phyloP scores from a whole-genome alignment of 768 basidiomycete genomes.

The Fomitopsis serialis region DNA sequence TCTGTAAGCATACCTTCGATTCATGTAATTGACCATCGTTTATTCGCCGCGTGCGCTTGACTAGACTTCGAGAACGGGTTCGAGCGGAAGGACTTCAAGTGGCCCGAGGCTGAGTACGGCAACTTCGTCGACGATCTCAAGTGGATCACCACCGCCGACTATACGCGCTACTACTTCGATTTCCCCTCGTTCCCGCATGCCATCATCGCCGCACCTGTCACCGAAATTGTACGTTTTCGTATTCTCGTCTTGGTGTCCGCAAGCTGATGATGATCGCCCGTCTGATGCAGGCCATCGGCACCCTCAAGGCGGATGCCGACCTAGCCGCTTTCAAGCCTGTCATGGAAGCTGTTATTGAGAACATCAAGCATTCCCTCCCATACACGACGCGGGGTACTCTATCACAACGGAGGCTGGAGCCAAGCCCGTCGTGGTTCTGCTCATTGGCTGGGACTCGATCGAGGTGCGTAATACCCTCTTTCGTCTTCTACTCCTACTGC shows the following conservation, averaged over 20 bases:
- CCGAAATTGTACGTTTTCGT: neutral
- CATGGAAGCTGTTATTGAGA: neutral
- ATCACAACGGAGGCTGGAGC: neutral
- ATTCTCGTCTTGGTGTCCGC: neutral
- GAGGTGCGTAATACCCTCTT: too few relatives aligned
- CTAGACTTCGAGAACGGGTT: neutral
- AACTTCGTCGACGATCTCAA: neutral
- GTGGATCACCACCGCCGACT: neutral
- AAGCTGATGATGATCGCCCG: neutral
- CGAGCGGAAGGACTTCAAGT: neutral
- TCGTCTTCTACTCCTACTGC: too few relatives aligned
- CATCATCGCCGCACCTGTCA: neutral
- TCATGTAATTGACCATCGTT: neutral
- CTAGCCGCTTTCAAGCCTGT: neutral
- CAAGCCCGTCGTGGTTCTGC: neutral
- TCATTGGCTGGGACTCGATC: neutral
- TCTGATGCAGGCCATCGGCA: neutral
- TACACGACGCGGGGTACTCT: neutral
- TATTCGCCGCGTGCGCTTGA: too few relatives aligned
- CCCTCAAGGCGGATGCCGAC: neutral
- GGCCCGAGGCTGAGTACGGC: constrained; percentile 1
- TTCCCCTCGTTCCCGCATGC: neutral
- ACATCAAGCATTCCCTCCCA: too few relatives aligned
- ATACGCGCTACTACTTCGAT: neutral
- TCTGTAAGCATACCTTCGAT: neutral